These are phyloP conservation scores for Platanus orientalis DNA, from an alignment of 164 flowering plant species.

Conservation along the genomic window DNA sequence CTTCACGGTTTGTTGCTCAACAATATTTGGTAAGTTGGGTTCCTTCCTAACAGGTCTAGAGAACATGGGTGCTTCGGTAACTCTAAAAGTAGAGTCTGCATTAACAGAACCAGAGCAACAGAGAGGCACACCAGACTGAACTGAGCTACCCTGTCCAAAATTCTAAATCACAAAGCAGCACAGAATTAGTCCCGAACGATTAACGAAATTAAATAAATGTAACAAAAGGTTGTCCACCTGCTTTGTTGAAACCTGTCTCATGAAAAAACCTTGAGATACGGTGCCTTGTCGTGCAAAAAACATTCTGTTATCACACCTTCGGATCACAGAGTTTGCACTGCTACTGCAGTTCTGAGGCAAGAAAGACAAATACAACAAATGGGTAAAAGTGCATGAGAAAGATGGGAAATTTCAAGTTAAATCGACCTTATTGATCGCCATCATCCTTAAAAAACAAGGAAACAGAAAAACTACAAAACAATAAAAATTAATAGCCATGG, in stretches of 20 bases:
- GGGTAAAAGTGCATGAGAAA: not conserved
- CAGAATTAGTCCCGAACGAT: not conserved
- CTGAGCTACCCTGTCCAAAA: constrained; percentile 17
- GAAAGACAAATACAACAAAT: not conserved
- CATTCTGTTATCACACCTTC: constrained; percentile 56
- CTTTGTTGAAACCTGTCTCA: constrained; percentile 52
- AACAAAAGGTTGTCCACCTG: constrained; percentile 31
- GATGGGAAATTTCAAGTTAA: not conserved
- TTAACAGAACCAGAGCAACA: constrained; percentile 14
- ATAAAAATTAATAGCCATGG: too few relatives aligned
- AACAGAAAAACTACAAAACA: too few relatives aligned
- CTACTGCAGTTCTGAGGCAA: constrained; percentile 58
- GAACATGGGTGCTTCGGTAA: constrained; percentile 35
- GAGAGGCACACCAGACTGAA: constrained; percentile 14
- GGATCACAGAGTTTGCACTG: constrained; percentile 41
- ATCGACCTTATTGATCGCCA: too few relatives aligned
- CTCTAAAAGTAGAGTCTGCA: constrained; percentile 12
- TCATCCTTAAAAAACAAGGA: too few relatives aligned
- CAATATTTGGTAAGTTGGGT: constrained; percentile 11
- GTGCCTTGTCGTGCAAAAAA: constrained; percentile 70
- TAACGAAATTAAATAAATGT: not conserved
- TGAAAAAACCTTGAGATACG: constrained; percentile 47
- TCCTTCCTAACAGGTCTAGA: constrained; percentile 37
- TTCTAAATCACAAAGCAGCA: constrained; percentile 2
- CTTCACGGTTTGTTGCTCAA: constrained; percentile 11